These are phyloP conservation scores for Pseudozyma tsukubaensis DNA, from an alignment of 1,284 basidiomycete species.

Conservation along the genomic window DNA sequence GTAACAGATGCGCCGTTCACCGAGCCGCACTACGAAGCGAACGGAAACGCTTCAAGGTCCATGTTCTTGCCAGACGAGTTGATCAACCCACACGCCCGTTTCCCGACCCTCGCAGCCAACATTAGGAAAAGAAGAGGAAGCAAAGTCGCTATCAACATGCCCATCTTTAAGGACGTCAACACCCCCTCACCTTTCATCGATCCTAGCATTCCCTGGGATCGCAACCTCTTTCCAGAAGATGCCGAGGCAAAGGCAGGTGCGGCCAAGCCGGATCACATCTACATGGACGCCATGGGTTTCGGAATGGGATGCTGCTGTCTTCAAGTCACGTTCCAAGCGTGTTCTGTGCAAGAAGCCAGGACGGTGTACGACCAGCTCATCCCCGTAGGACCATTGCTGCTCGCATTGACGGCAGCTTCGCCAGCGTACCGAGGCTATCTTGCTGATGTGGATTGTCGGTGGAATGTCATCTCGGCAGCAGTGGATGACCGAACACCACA, in stretches of 20 bases:
- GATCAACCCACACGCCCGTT: conserved; percentile 95
- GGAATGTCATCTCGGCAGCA: conserved; percentile 97
- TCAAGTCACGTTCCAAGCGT: conserved; percentile 97
- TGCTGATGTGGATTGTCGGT: conserved; percentile 95
- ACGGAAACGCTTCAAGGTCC: conserved; percentile 85
- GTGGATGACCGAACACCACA: conserved; percentile 96
- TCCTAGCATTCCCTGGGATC: conserved; percentile 86
- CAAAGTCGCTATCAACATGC: conserved; percentile 95
- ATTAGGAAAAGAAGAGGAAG: conserved; percentile 89
- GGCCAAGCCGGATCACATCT: conserved; percentile 89
- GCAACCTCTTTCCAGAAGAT: conserved; percentile 83
- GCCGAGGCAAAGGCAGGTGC: conserved; percentile 85
- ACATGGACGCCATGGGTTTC: conserved; percentile 99
- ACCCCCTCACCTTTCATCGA: conserved; percentile 91
- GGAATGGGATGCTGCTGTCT: conserved; percentile 99
- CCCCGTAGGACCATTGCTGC: conserved; percentile 93
- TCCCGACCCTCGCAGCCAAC: conserved; percentile 97
- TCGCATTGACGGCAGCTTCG: conserved; percentile 92
- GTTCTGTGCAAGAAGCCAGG: conserved; percentile 89
- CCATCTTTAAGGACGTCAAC: conserved; percentile 87
- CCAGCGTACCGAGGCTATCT: conserved; percentile 94
- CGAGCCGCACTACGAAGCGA: conserved; percentile 84
- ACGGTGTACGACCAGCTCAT: conserved; percentile 93
- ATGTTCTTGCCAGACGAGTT: conserved; percentile 95
- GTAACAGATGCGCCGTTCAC: conserved; percentile 83